Base-by-base conservation (phyloP, 23 red algal genomes). In the Gracilaria gracilis region DNA sequence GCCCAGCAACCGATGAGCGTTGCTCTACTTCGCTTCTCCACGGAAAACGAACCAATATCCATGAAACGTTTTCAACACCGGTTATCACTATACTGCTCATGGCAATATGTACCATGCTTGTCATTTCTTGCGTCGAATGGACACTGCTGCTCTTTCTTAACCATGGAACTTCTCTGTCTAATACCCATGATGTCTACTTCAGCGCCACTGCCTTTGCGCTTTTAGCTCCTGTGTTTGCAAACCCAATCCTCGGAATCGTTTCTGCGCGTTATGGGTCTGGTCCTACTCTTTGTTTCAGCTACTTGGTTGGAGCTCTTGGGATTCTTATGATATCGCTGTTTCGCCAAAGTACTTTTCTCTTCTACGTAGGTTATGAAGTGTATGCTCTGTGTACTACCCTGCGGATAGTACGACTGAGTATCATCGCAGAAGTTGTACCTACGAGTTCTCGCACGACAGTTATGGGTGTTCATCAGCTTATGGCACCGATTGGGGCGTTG, bases 391-490 rank as follows among this genome's bases (percentile, higher is more conserved):
- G 46, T 57, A 37, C 25, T 17, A 53, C 37, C 0, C 54, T 82
- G n/a, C 79, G 79, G 0, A 82, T 82, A 25, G 48, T 82, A 21
- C 79, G 79, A 82, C 37, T 82, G 38, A 57, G 34, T n/a, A 82
- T 82, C 20, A 82, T 82, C 25, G 79, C 79, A 27, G 21, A 82
- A 32, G 48, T 82, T 25, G 79, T 82, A 33, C n/a, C 79, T 23
- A n/a, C 28, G 21, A 50, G 23, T 9, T 37, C 47, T n/a, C 47
- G 79, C 46, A 82, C 79, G 55, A 57, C 57, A 37, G 50, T 82
- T 40, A 82, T 82, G 79, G 79, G 49, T 57, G 20, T 82, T 82
- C 79, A 82, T 62, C 79, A 82, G 37, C 54, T 82, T 12, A 82
- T 82, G 79, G 57, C 57, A 32, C 79, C 79, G 21, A 82, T 82